A percentile compares a stretch with the other conserved stretches of the same genome.
Evolutionary conservation across 306 rosid species (phyloP).

Genomic region (Sesbania bispinosa): DNA sequence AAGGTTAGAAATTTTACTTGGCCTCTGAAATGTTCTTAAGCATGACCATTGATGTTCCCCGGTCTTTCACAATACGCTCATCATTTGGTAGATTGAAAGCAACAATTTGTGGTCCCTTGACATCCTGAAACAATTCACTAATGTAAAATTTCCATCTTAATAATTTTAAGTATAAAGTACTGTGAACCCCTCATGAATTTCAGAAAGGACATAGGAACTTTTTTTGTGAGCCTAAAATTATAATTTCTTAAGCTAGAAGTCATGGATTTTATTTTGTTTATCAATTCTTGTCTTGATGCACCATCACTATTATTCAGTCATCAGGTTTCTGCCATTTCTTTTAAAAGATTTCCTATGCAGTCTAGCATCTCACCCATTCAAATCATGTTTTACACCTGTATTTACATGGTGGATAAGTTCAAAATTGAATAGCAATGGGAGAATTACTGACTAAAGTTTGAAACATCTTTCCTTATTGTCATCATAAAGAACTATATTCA

Average conservation of each 20-base stretch:
- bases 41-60: conserved; percentile 95
- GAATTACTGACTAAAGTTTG: too few species aligned
- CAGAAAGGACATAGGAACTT: neutral
- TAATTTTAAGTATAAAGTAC: neutral
- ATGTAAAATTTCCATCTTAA: conserved; percentile 13
- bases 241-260: conserved; percentile 11
- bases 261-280: conserved; percentile 10
- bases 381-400: neutral
- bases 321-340: neutral
- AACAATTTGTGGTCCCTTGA: conserved; percentile 93
- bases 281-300: neutral
- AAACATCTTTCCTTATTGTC: too few species aligned
- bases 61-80: conserved; percentile 79
- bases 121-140: conserved; percentile 61
- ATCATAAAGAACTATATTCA: too few species aligned
- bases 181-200: neutral
- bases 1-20: conserved; percentile 53
- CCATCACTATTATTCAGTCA: conserved; percentile 3
- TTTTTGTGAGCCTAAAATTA: neutral
- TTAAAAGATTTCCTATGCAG: neutral
- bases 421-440: too few species aligned
- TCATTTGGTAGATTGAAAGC: conserved; percentile 98
- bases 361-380: neutral
- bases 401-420: too few species aligned
- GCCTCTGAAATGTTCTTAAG: conserved; percentile 98